Evolutionary conservation across 306 rosid species (phyloP), one percentile per base, ranked within the genome.

Genomic region (Trifolium subterraneum): DNA sequence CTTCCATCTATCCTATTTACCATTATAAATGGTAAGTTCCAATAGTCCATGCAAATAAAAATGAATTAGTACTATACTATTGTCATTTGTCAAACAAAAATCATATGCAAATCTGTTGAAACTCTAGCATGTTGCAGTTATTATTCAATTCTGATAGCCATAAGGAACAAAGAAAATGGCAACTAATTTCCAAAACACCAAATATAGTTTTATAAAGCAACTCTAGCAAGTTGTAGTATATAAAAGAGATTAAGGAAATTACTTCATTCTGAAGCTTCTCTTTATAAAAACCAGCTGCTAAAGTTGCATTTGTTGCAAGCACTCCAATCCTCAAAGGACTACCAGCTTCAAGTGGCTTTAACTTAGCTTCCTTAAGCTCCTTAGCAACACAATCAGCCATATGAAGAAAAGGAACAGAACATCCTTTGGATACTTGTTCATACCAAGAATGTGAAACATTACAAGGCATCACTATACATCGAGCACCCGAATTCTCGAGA

Each of bases 381-480:
- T 69, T 87, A 18, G 88, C 95, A 79, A 90, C 91, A 72, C 91
- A 85, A 44, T 90, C 93, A 33, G 87, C 92, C 84, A 90, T 85
- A 72, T 93, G 91, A 77, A 90, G 85, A 76, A 90, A 75, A 73
- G 89, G 90, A 22, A 90, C 90, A 77, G 88, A 81, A 81, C 91
- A 81, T 3, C 88, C 96, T 16, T 79, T 64, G 0, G 90, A 87
- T 22, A 87, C 86, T 84, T 90, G 88, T 68, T 86, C 91, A 78
- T 88, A 84, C 95, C 95, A 89, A 75, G 84, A 84, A 87, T 93
- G 98, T 64, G 90, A 90, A 6, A 90, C 64, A 41, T 90, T 90
- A 81, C 96, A 93, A 77, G 97, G 98, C 95, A 85, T 89, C 50
- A 93, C 95, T 22, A 93, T 83, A 80, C 93, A 93, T 72, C 82